These are phyloP conservation scores for Suhomyces guaymorum DNA, from an alignment of 1,139 yeast species.

Conservation along the genomic window DNA sequence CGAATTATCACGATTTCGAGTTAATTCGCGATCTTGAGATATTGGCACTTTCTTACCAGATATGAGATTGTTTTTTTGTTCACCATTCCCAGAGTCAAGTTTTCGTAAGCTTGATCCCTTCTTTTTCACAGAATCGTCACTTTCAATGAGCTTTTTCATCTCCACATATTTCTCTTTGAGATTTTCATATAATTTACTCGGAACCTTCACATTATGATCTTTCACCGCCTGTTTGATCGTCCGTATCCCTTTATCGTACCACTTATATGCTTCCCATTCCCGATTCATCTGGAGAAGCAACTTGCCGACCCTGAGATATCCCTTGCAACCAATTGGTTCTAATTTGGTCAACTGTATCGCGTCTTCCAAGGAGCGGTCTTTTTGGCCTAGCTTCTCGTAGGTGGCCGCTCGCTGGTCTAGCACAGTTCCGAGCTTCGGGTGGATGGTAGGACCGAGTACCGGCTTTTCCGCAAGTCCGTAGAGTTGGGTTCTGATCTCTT, in stretches of 20 bases:
- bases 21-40: too few relatives aligned
- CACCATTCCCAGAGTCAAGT: too few relatives aligned
- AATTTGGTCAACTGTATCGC: conserved; percentile 40
- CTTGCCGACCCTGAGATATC: conserved; percentile 58
- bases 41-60: too few relatives aligned
- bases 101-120: too few relatives aligned
- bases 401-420: conserved; percentile 61
- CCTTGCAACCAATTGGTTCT: conserved; percentile 61
- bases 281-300: conserved; percentile 32
- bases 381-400: conserved; percentile 48
- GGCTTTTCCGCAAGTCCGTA: conserved; percentile 28
- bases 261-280: conserved; percentile 43
- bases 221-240: conserved; percentile 28
- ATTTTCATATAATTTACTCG: conserved; percentile 28
- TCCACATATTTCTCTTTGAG: conserved; percentile 28
- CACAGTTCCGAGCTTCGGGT: conserved; percentile 31
- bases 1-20: too few relatives aligned
- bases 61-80: too few relatives aligned
- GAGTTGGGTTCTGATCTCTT: conserved; percentile 19
- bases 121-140: too few relatives aligned
- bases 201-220: conserved; percentile 25
- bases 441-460: conserved; percentile 27
- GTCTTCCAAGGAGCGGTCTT: conserved; percentile 46
- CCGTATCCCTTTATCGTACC: conserved; percentile 43
- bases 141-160: conserved; percentile 27